phyloP scores from a whole-genome alignment of 768 basidiomycete species.

The Pleurotus tuoliensis region DNA sequence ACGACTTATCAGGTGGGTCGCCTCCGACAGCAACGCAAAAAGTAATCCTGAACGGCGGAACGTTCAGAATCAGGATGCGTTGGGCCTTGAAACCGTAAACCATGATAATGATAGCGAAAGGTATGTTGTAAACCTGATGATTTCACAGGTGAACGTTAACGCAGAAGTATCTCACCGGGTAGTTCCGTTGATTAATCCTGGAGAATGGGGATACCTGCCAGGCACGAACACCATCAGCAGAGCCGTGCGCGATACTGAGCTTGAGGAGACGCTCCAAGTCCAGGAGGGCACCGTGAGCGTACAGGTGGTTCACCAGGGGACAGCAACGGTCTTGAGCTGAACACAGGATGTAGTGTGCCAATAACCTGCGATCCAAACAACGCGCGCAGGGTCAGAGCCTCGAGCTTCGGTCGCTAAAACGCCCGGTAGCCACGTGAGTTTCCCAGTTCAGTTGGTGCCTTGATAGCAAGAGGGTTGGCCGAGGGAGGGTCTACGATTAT shows the following conservation, averaged over 20 bases:
- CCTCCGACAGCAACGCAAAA: not conserved
- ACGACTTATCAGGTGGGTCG: not conserved
- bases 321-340: no score
- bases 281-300: no score
- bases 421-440: constrained; percentile 6
- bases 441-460: not conserved
- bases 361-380: not conserved
- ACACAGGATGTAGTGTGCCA: not conserved
- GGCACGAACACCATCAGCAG: not conserved
- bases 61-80: not conserved
- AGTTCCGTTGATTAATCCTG: constrained; percentile 1
- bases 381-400: not conserved
- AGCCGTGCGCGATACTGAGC: no score
- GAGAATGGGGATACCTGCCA: constrained; percentile 5
- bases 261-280: no score
- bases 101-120: not conserved
- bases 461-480: constrained; percentile 1
- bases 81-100: constrained; percentile 1
- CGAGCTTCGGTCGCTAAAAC: not conserved
- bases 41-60: not conserved
- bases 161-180: constrained; percentile 3
- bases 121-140: not conserved
- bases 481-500: constrained; percentile 5
- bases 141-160: constrained; percentile 1
- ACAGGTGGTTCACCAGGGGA: no score